Conservation (phyloP, 2,329 filamentous ascomycete genomes). For the Alternaria longipes region DNA sequence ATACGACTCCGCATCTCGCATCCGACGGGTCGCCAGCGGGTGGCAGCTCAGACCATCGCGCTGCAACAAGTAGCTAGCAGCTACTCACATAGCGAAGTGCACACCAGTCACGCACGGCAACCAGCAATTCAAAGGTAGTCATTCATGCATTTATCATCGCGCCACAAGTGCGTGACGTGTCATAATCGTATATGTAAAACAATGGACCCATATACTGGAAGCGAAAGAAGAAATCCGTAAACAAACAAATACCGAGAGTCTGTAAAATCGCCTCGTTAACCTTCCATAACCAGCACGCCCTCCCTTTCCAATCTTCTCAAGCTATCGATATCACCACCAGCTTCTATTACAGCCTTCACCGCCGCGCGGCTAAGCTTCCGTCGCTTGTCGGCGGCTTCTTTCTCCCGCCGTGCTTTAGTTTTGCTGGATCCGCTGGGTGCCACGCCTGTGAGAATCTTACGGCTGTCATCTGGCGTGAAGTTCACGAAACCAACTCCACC, state of each 20-base stretch:
- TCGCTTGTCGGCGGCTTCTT: slow-evolving; percentile 82
- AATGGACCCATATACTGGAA: not conserved
- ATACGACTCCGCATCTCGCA: not conserved
- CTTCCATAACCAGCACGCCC: slow-evolving; percentile 47
- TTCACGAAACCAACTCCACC: slow-evolving; percentile 80
- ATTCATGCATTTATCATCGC: slow-evolving; percentile 13
- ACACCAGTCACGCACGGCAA: not conserved
- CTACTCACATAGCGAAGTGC: not conserved
- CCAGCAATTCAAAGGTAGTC: not conserved
- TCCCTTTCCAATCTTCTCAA: slow-evolving; percentile 56
- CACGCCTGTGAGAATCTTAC: slow-evolving; percentile 84
- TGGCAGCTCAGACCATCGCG: not conserved
- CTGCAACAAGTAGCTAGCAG: not conserved
- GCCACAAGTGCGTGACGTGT: slow-evolving; percentile 26
- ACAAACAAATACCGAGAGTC: not conserved
- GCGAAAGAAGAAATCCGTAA: not conserved
- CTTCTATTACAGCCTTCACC: slow-evolving; percentile 72
- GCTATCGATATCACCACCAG: slow-evolving; percentile 69
- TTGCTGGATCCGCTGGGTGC: slow-evolving; percentile 91
- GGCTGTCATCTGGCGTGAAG: slow-evolving; percentile 82
- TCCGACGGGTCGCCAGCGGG: not conserved
- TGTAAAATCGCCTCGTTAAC: not conserved
- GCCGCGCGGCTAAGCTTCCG: slow-evolving; percentile 73
- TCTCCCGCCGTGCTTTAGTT: slow-evolving; percentile 91
- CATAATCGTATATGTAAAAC: slow-evolving; percentile 11